A percentile compares a stretch with the other conserved stretches of the same genome.
Conservation (phyloP, 345 rosid genomes). For the Pelargonium nanum region DNA sequence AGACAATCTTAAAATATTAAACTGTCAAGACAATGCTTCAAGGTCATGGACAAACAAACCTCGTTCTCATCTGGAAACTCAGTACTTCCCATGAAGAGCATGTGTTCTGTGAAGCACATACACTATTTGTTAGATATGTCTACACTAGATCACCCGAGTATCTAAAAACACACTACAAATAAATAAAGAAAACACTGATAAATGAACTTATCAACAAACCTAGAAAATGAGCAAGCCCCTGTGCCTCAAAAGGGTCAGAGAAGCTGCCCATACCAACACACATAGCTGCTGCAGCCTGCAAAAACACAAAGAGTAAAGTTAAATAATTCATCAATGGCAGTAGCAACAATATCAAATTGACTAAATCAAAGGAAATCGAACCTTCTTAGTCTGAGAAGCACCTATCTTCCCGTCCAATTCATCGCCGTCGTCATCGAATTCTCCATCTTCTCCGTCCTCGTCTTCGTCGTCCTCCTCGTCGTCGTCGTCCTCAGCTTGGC, state of each 20-base stretch:
- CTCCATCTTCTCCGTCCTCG: conserved; percentile 16
- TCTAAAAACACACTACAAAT: no score
- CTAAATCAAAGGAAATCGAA: neutral
- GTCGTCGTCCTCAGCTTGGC: conserved; percentile 23
- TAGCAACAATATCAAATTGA: neutral
- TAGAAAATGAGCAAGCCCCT: conserved; percentile 95
- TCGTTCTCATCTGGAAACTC: conserved; percentile 95
- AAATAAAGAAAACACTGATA: no score
- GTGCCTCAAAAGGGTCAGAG: conserved; percentile 89
- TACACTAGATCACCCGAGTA: no score
- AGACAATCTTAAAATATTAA: neutral
- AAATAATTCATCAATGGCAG: neutral
- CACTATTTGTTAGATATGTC: neutral
- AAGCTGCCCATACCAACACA: conserved; percentile 96
- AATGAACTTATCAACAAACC: conserved; percentile 32
- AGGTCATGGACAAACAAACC: conserved; percentile 35
- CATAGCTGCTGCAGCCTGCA: conserved; percentile 99
- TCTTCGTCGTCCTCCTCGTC: conserved; percentile 17
- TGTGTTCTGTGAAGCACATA: conserved; percentile 55
- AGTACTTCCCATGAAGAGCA: conserved; percentile 98
- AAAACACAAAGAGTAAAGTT: conserved; percentile 2
- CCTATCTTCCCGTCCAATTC: conserved; percentile 16
- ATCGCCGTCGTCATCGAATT: conserved; percentile 18
- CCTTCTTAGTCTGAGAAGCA: conserved; percentile 72
- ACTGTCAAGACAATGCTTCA: neutral